phyloP scores from a whole-genome alignment of 2,329 filamentous ascomycete genomes.

The Ascochyta clinopodiicola region DNA sequence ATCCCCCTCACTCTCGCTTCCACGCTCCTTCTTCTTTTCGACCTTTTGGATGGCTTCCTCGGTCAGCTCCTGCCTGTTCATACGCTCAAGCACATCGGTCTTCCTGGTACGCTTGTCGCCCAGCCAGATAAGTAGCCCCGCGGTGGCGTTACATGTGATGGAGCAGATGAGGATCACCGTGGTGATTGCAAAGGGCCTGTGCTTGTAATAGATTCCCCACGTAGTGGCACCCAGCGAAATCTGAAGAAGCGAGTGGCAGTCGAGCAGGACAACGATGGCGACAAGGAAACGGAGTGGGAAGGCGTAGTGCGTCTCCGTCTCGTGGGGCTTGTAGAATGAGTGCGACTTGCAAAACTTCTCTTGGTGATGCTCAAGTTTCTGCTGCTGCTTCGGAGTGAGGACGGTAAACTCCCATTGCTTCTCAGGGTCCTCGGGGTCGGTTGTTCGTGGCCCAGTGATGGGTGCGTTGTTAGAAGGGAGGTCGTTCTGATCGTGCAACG shows the following conservation, averaged over 20 bases:
- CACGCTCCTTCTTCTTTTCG: slow-evolving; percentile 50
- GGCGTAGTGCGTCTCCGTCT: slow-evolving; percentile 80
- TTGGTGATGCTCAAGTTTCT: slow-evolving; percentile 76
- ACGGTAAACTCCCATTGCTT: slow-evolving; percentile 63
- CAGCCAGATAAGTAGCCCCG: slow-evolving; percentile 76
- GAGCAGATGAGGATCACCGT: slow-evolving; percentile 82
- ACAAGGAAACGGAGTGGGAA: slow-evolving; percentile 78
- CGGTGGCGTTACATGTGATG: slow-evolving; percentile 78
- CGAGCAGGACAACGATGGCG: slow-evolving; percentile 78
- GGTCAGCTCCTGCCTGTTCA: slow-evolving; percentile 79
- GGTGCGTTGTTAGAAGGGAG: slow-evolving; percentile 59
- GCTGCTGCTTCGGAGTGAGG: slow-evolving; percentile 69
- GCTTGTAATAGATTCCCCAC: slow-evolving; percentile 76
- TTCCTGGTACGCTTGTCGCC: slow-evolving; percentile 80
- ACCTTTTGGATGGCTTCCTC: slow-evolving; percentile 66
- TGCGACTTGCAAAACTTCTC: slow-evolving; percentile 81
- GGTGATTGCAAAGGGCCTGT: slow-evolving; percentile 74
- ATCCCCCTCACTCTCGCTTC: slow-evolving; percentile 47
- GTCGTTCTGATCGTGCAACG: slow-evolving; percentile 72
- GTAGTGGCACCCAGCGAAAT: slow-evolving; percentile 80
- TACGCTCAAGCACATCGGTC: slow-evolving; percentile 81
- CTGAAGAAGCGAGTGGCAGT: slow-evolving; percentile 80
- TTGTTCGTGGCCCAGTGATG: slow-evolving; percentile 50
- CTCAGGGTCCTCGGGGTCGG: slow-evolving; percentile 43
- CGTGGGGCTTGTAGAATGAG: slow-evolving; percentile 88